phyloP scores from a whole-genome alignment of 2,329 filamentous ascomycete species.

The Nemania serpens region DNA sequence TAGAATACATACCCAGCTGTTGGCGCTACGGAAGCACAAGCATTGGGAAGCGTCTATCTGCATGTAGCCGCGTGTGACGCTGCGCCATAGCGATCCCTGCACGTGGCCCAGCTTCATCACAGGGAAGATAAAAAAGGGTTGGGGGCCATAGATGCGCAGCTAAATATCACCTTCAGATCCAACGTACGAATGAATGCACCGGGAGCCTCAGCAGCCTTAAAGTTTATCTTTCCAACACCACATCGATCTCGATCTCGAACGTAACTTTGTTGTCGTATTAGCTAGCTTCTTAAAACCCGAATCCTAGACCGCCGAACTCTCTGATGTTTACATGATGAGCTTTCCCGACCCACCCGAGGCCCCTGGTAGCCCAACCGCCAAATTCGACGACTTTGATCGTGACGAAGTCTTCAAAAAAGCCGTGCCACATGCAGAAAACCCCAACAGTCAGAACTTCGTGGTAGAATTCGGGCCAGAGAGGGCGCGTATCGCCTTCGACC shows the following conservation, averaged over 20 bases:
- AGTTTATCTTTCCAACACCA: neutral
- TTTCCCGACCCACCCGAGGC: neutral
- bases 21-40: neutral
- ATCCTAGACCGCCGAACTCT: too few relatives aligned
- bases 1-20: neutral
- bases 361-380: neutral
- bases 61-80: constrained; percentile 12
- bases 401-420: constrained; percentile 51
- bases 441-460: constrained; percentile 61
- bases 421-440: constrained; percentile 46
- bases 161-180: neutral
- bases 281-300: too few relatives aligned
- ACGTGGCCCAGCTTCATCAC: constrained; percentile 10
- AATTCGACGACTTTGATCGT: constrained; percentile 60
- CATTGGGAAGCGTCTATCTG: constrained; percentile 18
- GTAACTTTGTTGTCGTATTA: neutral
- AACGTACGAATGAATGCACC: neutral
- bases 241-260: neutral
- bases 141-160: neutral
- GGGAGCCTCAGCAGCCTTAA: neutral
- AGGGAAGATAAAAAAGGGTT: neutral
- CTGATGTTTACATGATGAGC: neutral
- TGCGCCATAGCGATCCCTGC: constrained; percentile 19
- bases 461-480: constrained; percentile 64
- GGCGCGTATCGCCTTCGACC: constrained; percentile 61